Conservation (phyloP, 257 asterid genomes). For the Penstemon newberryi region DNA sequence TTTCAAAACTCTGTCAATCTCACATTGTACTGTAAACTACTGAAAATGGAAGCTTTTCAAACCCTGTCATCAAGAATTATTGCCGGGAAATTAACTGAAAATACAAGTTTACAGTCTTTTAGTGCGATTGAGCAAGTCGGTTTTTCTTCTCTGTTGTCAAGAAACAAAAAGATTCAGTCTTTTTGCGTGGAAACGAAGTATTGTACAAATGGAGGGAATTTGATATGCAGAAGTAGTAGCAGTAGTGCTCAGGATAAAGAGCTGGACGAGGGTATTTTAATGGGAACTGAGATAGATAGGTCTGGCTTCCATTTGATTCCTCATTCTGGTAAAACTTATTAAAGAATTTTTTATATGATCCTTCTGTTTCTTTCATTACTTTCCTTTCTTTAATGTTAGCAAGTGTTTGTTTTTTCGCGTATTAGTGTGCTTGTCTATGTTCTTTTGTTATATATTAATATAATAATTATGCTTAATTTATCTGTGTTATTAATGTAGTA, state of each 20-base stretch:
- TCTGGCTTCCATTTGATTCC: slow-evolving; percentile 66
- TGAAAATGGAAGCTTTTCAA: slow-evolving; percentile 51
- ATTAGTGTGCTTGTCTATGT: too few relatives aligned
- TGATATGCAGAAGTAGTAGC: slow-evolving; percentile 19
- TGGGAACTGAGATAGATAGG: slow-evolving; percentile 55
- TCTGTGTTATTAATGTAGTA: too few relatives aligned
- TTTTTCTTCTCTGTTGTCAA: slow-evolving; percentile 32
- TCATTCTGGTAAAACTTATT: slow-evolving; percentile 32
- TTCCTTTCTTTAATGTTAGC: too few relatives aligned
- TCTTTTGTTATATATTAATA: too few relatives aligned
- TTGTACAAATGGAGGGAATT: slow-evolving; percentile 28
- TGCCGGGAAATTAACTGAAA: slow-evolving; percentile 20
- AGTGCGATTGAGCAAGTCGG: slow-evolving; percentile 48
- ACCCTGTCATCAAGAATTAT: slow-evolving; percentile 34
- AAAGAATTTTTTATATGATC: too few relatives aligned
- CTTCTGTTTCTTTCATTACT: too few relatives aligned
- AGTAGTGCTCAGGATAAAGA: slow-evolving; percentile 31
- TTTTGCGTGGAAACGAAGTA: slow-evolving; percentile 37
- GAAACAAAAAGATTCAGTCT: slow-evolving; percentile 35
- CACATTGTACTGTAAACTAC: slow-evolving; percentile 18
- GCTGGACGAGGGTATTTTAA: slow-evolving; percentile 38
- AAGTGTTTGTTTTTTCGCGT: too few relatives aligned
- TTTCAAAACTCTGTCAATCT: too few relatives aligned
- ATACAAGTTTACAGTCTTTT: slow-evolving; percentile 15
- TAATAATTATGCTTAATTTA: too few relatives aligned